Evolutionary conservation across 768 basidiomycete species (phyloP), one percentile per base, ranked within the genome.

Genomic region (Cystofilobasidium macerans): DNA sequence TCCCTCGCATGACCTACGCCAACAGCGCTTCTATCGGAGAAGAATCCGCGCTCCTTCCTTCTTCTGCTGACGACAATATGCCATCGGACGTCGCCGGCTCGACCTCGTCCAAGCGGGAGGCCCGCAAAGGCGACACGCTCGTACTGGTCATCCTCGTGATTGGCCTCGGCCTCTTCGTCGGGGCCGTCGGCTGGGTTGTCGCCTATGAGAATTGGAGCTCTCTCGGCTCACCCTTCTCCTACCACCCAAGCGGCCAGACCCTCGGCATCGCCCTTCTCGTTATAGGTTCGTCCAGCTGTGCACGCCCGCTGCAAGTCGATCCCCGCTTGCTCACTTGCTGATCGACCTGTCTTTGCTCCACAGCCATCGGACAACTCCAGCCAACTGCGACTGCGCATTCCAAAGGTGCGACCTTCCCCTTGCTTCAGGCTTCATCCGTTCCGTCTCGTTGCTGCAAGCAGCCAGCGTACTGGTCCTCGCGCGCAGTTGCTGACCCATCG

Each of bases 321-420:
- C 20, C 22, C 1, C 53, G 1, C 1, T 24, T 3, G 14, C 8
- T 2, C n/a, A 28, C 12, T 42, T 2, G 62, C 38, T 57, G 62
- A 57, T 7, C 43, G 18, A 5, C 13, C 28, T 8, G 18, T 20
- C 36, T 3, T 56, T 32, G 0, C 24, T 12, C 3, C 24, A 1
- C 40, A 64, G 63, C 63, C 14, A 64, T 64, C 42, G 53, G 54
- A n/a, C 42, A 40, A 26, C 63, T 64, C 7, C 63, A 64, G 28
- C 42, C 63, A 1, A 64, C 63, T 13, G 20, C 63, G 1, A 38
- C 56, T 8, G 43, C 56, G 13, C 26, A 38, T 40, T 36, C 54
- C 24, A 64, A 64, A 42, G 54, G 63, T 57, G 38, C 32, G 53
- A 13, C 48, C 36, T 20, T 32, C 48, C n/a, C n/a, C n/a, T n/a